Conservation (phyloP, 352 stramenopile genomes). For the Stephanocyclus meneghinianus region DNA sequence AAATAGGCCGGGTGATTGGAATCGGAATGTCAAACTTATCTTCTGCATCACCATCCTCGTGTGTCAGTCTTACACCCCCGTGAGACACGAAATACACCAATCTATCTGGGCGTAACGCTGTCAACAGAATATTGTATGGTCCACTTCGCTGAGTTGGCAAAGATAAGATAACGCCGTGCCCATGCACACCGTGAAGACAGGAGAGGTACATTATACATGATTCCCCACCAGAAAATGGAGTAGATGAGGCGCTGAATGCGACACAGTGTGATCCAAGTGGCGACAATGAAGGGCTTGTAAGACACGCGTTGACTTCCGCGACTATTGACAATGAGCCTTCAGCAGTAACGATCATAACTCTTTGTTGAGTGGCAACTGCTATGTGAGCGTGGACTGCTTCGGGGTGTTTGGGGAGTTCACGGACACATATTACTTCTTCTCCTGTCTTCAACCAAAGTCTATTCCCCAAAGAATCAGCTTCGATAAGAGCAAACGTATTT, state of each 20-base stretch:
- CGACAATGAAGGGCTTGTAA: conserved; percentile 55
- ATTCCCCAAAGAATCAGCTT: conserved; percentile 43
- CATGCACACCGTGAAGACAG: conserved; percentile 50
- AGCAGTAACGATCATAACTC: conserved; percentile 75
- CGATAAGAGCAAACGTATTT: conserved; percentile 55
- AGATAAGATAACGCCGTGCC: conserved; percentile 60
- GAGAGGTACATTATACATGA: conserved; percentile 70
- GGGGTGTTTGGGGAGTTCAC: conserved; percentile 60
- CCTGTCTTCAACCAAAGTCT: conserved; percentile 60
- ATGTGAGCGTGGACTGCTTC: conserved; percentile 46
- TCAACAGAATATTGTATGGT: conserved; percentile 37
- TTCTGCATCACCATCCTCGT: conserved; percentile 50
- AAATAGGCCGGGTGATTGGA: conserved; percentile 54
- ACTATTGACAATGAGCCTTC: conserved; percentile 48
- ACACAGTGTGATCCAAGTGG: conserved; percentile 77
- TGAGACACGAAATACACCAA: conserved; percentile 59
- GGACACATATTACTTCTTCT: conserved; percentile 66
- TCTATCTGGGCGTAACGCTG: conserved; percentile 72
- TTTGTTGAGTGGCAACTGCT: conserved; percentile 62
- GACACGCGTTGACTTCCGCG: conserved; percentile 43
- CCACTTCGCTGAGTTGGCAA: conserved; percentile 43
- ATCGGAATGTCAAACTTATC: conserved; percentile 60
- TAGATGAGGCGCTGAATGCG: conserved; percentile 60
- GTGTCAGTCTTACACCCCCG: conserved; percentile 47
- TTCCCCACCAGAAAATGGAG: conserved; percentile 11